These are phyloP conservation scores for Delitschia confertaspora DNA, from an alignment of 495 filamentous ascomycete species.

Conservation along the genomic window DNA sequence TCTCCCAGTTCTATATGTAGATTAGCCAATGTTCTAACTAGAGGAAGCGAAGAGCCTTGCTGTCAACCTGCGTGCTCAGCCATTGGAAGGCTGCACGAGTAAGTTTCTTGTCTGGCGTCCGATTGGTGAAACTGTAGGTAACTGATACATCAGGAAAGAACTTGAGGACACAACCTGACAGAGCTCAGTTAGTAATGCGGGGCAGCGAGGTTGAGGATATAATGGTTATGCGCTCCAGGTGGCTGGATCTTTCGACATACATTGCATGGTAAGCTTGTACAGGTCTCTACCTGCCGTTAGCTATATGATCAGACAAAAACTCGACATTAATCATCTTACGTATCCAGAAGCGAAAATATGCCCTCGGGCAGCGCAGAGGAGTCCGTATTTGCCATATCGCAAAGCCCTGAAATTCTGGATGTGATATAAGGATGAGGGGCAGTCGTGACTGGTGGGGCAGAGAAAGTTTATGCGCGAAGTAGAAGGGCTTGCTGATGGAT, in stretches of 20 bases:
- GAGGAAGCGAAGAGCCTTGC: constrained; percentile 36
- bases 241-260: constrained; percentile 1
- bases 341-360: constrained; percentile 87
- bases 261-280: constrained; percentile 99
- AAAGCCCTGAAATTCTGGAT: too few species aligned
- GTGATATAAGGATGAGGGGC: too few species aligned
- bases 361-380: constrained; percentile 21
- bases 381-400: constrained; percentile 13
- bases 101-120: constrained; percentile 86
- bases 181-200: neutral
- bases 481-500: too few species aligned
- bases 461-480: too few species aligned
- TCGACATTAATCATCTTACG: constrained; percentile 31
- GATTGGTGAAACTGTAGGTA: constrained; percentile 88
- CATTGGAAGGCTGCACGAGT: constrained; percentile 74
- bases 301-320: neutral
- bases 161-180: constrained; percentile 65
- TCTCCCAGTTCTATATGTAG: constrained; percentile 57
- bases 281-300: constrained; percentile 49
- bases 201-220: neutral
- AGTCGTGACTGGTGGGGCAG: too few species aligned
- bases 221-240: too few species aligned
- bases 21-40: constrained; percentile 1
- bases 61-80: constrained; percentile 72
- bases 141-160: constrained; percentile 79